Conservation (phyloP, 2,329 filamentous ascomycete genomes). For the Diaporthe batatas region DNA sequence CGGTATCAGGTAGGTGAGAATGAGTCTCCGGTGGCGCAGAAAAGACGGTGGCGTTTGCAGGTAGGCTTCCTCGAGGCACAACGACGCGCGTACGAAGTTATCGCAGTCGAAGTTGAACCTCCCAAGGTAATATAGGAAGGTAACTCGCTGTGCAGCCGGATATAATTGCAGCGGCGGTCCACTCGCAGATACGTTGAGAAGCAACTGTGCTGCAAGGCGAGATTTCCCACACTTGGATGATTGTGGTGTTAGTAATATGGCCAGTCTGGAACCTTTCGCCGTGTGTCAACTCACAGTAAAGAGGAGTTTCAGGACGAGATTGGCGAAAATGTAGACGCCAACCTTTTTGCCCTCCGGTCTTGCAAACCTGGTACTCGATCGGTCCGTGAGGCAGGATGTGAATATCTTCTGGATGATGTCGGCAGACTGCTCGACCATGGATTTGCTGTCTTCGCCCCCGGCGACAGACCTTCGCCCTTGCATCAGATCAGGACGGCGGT, state of each 20-base stretch:
- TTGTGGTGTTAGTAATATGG: slow-evolving; percentile 32
- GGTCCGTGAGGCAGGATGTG: slow-evolving; percentile 88
- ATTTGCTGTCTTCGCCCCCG: slow-evolving; percentile 78
- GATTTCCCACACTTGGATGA: slow-evolving; percentile 78
- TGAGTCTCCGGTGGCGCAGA: slow-evolving; percentile 79
- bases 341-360: slow-evolving; percentile 86
- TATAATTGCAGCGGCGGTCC: slow-evolving; percentile 86
- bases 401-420: slow-evolving; percentile 93
- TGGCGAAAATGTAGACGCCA: slow-evolving; percentile 92
- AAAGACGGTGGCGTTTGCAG: slow-evolving; percentile 73
- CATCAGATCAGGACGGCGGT: slow-evolving; percentile 83
- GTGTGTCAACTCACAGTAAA: slow-evolving; percentile 74
- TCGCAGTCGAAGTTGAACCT: slow-evolving; percentile 89
- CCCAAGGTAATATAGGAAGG: slow-evolving; percentile 94
- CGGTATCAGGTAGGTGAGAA: slow-evolving; percentile 86
- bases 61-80: slow-evolving; percentile 84
- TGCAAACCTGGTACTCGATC: slow-evolving; percentile 74
- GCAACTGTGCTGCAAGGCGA: slow-evolving; percentile 87
- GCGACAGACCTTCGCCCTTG: slow-evolving; percentile 69
- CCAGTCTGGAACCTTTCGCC: neutral
- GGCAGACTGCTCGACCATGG: slow-evolving; percentile 87
- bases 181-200: slow-evolving; percentile 86
- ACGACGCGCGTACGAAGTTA: slow-evolving; percentile 82
- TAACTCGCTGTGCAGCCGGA: slow-evolving; percentile 87
- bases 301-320: slow-evolving; percentile 88